phyloP scores from a whole-genome alignment of 345 rosid genomes.

The Citropsis articulata region DNA sequence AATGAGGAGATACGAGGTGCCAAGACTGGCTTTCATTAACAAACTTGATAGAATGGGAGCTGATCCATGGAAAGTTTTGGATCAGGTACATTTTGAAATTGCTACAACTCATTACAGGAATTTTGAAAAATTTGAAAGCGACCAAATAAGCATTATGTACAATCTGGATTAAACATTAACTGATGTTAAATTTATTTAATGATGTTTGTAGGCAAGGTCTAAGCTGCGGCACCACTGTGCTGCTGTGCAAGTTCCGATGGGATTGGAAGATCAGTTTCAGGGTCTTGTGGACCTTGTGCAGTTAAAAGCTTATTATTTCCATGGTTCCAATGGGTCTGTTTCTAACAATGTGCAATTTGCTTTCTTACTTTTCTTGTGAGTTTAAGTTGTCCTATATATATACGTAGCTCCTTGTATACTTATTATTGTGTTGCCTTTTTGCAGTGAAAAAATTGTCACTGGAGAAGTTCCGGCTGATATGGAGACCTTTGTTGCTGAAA shows the following conservation, averaged over 20 bases:
- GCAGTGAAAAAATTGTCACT: constrained; percentile 75
- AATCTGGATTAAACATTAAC: background rate
- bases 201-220: constrained; percentile 63
- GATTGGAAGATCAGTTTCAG: constrained; percentile 81
- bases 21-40: constrained; percentile 88
- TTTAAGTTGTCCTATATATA: background rate
- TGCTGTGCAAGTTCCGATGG: constrained; percentile 95
- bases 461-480: constrained; percentile 78
- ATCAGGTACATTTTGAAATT: constrained; percentile 52
- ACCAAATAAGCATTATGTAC: background rate
- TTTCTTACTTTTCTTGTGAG: background rate
- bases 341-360: constrained; percentile 12
- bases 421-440: constrained; percentile 21
- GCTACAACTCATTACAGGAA: background rate
- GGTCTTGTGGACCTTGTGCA: constrained; percentile 92
- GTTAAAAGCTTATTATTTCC: constrained; percentile 65
- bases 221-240: constrained; percentile 96
- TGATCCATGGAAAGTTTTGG: constrained; percentile 97
- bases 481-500: constrained; percentile 72
- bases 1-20: constrained; percentile 98
- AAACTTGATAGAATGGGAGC: constrained; percentile 99
- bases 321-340: constrained; percentile 87
- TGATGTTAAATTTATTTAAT: background rate
- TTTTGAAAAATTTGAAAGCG: background rate
- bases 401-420: background rate